Conservation (phyloP, 1,284 basidiomycete species). For the Ustilago loliicola region DNA sequence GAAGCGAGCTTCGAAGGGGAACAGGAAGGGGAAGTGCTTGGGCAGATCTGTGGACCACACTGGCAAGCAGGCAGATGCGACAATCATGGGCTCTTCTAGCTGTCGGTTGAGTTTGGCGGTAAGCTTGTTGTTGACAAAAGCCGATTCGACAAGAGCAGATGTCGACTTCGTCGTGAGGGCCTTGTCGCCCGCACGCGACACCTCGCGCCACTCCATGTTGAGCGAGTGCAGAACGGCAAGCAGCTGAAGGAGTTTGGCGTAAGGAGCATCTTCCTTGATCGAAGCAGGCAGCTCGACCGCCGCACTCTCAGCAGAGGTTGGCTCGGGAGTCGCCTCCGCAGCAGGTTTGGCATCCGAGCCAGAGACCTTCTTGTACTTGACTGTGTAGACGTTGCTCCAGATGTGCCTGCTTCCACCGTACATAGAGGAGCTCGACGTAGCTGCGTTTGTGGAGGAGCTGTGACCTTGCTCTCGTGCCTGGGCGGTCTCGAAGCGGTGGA, state of each 20-base stretch:
- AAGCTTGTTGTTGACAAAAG: conserved; percentile 97
- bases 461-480: conserved; percentile 20
- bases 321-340: conserved; percentile 54
- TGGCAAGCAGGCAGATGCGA: conserved; percentile 94
- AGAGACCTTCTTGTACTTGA: conserved; percentile 91
- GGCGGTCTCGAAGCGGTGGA: conserved; percentile 84
- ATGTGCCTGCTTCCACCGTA: conserved; percentile 74
- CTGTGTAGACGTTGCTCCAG: conserved; percentile 89
- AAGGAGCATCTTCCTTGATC: conserved; percentile 84
- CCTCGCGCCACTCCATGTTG: conserved; percentile 76
- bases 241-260: conserved; percentile 90
- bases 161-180: conserved; percentile 9
- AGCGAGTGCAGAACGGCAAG: conserved; percentile 88
- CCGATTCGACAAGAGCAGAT: conserved; percentile 77
- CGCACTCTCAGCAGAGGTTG: conserved; percentile 29
- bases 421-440: conserved; percentile 15
- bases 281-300: conserved; percentile 75
- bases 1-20: conserved; percentile 97
- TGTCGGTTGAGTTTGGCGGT: conserved; percentile 98
- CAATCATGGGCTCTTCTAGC: conserved; percentile 97
- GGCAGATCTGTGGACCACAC: conserved; percentile 96
- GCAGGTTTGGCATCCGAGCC: conserved; percentile 77
- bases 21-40: conserved; percentile 94
- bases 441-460: conserved; percentile 12
- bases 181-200: conserved; percentile 25